Percentiles rank a stretch among this genome's conserved stretches.
phyloP scores from a whole-genome alignment of 495 filamentous ascomycete genomes.

The Chaetomidium leptoderma region DNA sequence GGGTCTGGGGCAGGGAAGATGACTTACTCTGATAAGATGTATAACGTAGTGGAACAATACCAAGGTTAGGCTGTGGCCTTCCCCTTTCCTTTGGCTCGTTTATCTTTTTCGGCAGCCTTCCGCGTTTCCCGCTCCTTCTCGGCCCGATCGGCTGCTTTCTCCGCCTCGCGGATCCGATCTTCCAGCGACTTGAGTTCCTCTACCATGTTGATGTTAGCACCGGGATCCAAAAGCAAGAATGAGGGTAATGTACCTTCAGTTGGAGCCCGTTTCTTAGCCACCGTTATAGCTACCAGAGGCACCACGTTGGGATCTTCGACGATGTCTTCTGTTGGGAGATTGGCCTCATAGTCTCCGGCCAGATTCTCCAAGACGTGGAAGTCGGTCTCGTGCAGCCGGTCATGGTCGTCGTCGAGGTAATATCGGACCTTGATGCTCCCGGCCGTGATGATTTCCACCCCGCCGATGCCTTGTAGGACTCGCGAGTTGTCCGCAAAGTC shows the following conservation, averaged over 20 bases:
- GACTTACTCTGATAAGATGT: too few species aligned
- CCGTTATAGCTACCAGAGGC: neutral
- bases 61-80: neutral
- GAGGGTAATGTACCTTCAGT: neutral
- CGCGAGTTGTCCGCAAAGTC: neutral
- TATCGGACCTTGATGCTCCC: neutral
- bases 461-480: neutral
- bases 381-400: neutral
- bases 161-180: neutral
- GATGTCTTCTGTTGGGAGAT: neutral
- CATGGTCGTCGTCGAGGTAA: neutral
- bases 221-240: neutral
- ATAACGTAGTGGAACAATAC: too few species aligned
- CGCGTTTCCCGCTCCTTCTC: neutral
- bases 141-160: neutral
- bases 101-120: neutral
- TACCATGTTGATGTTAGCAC: too few species aligned
- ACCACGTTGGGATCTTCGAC: neutral
- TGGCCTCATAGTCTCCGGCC: neutral
- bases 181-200: neutral
- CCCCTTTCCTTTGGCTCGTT: neutral
- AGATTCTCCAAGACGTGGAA: neutral
- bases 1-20: too few species aligned
- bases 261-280: neutral
- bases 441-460: neutral